Percentiles rank a stretch among this genome's conserved stretches.
phyloP scores from a whole-genome alignment of 805 yeast genomes.

The Torulaspora quercuum region DNA sequence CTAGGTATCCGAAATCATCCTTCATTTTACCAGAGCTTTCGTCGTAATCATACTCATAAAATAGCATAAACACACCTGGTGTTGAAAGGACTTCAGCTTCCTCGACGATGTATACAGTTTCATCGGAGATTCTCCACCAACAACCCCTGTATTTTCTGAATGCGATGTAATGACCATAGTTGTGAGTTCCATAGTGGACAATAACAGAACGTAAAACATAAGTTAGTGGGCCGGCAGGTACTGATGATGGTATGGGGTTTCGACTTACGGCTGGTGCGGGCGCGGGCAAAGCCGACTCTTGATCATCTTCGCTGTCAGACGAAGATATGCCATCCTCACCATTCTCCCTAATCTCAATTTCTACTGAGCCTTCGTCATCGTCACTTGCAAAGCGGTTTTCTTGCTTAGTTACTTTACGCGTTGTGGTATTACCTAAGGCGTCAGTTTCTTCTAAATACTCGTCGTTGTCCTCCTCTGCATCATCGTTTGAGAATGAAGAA shows the following conservation, averaged over 20 bases:
- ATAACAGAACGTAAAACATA: constrained; percentile 82
- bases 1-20: constrained; percentile 27
- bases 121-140: constrained; percentile 97
- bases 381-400: constrained; percentile 13
- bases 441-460: constrained; percentile 32
- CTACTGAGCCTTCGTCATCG: constrained; percentile 15
- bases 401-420: constrained; percentile 16
- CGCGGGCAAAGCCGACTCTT: constrained; percentile 10
- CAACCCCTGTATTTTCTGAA: constrained; percentile 74
- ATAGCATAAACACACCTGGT: constrained; percentile 90
- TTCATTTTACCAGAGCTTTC: constrained; percentile 31
- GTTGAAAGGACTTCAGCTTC: constrained; percentile 77
- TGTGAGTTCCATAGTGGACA: constrained; percentile 92
- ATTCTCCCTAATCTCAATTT: constrained; percentile 18
- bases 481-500: constrained; percentile 18
- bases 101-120: constrained; percentile 72
- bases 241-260: constrained; percentile 17
- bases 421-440: constrained; percentile 34
- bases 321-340: constrained; percentile 14
- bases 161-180: constrained; percentile 95
- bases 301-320: constrained; percentile 15
- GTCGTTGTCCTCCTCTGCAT: constrained; percentile 18
- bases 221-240: constrained; percentile 44
- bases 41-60: constrained; percentile 62
- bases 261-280: constrained; percentile 11